Percentiles rank a stretch among this genome's conserved stretches.
These are phyloP conservation scores for Asterophora parasitica DNA, from an alignment of 768 basidiomycete species.

Conservation along the genomic window DNA sequence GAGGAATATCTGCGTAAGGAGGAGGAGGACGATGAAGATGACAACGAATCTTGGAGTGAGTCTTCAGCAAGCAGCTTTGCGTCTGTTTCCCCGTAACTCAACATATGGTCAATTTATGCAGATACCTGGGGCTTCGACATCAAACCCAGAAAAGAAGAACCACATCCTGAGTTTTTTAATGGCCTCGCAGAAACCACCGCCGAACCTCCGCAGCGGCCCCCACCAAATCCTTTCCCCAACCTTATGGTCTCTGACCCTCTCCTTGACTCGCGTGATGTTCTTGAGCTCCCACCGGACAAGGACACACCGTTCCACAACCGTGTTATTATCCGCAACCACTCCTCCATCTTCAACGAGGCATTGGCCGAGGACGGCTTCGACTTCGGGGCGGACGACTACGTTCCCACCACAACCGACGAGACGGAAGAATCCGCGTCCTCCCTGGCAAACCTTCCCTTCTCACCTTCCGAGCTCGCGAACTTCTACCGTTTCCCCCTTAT, in stretches of 20 bases:
- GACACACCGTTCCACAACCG: constrained; percentile 54
- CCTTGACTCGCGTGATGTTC: constrained; percentile 54
- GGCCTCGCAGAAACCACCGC: constrained; percentile 6
- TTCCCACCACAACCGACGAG: constrained; percentile 24
- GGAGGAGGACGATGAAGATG: background rate
- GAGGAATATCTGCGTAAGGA: constrained; percentile 1
- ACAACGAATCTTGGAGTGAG: background rate
- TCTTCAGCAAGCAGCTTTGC: too few relatives aligned
- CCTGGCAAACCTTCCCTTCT: constrained; percentile 22
- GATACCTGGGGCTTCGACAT: too few relatives aligned
- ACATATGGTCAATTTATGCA: too few relatives aligned
- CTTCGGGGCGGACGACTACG: constrained; percentile 25
- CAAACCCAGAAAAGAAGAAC: too few relatives aligned
- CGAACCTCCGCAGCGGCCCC: background rate
- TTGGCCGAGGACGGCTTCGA: constrained; percentile 28
- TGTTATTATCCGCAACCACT: constrained; percentile 65
- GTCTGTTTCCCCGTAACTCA: too few relatives aligned
- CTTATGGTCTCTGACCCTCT: constrained; percentile 60
- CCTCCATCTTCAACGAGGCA: constrained; percentile 55
- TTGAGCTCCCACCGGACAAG: constrained; percentile 48
- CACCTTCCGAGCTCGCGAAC: constrained; percentile 12
- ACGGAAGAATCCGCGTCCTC: constrained; percentile 26
- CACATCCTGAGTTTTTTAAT: background rate
- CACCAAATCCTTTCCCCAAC: constrained; percentile 39
- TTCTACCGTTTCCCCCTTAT: constrained; percentile 41